A percentile compares a stretch with the other conserved stretches of the same genome.
phyloP scores from a whole-genome alignment of 495 filamentous ascomycete genomes.

The Pseudevernia furfuracea region DNA sequence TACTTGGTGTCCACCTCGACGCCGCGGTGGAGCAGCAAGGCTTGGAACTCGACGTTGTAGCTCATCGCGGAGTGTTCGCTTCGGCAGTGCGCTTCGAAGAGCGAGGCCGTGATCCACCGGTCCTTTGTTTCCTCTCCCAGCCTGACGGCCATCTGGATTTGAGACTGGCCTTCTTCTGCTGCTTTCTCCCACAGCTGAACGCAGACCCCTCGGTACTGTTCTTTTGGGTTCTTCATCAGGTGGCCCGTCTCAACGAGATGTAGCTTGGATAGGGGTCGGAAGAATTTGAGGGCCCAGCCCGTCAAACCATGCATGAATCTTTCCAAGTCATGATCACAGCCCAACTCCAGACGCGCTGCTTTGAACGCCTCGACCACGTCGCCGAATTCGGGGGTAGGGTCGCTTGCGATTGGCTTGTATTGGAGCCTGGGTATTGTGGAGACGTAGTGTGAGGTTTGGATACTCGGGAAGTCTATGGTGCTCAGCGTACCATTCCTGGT shows the following conservation, averaged over 20 bases:
- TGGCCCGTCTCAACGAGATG: slow-evolving; percentile 8
- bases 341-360: slow-evolving; percentile 4
- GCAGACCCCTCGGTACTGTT: slow-evolving; percentile 11
- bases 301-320: slow-evolving; percentile 17
- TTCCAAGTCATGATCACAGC: slow-evolving; percentile 16
- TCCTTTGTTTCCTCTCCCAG: slow-evolving; percentile 2
- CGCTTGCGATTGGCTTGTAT: slow-evolving; percentile 10
- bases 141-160: slow-evolving; percentile 12
- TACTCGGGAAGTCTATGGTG: slow-evolving; percentile 10
- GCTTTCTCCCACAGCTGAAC: slow-evolving; percentile 19
- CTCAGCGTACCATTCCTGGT: neutral
- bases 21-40: slow-evolving; percentile 7
- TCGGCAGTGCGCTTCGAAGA: neutral
- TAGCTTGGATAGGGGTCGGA: slow-evolving; percentile 1
- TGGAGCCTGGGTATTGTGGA: slow-evolving; percentile 15
- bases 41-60: slow-evolving; percentile 10
- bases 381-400: slow-evolving; percentile 11
- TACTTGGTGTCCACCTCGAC: slow-evolving; percentile 18
- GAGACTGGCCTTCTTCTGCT: slow-evolving; percentile 9
- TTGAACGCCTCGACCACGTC: slow-evolving; percentile 6
- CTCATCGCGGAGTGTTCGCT: slow-evolving; percentile 4
- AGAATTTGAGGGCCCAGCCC: slow-evolving; percentile 19
- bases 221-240: slow-evolving; percentile 6
- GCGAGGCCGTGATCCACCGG: slow-evolving; percentile 18
- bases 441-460: slow-evolving; percentile 14